phyloP scores from a whole-genome alignment of 768 basidiomycete species.

The Leccinum olivaceopallidum region DNA sequence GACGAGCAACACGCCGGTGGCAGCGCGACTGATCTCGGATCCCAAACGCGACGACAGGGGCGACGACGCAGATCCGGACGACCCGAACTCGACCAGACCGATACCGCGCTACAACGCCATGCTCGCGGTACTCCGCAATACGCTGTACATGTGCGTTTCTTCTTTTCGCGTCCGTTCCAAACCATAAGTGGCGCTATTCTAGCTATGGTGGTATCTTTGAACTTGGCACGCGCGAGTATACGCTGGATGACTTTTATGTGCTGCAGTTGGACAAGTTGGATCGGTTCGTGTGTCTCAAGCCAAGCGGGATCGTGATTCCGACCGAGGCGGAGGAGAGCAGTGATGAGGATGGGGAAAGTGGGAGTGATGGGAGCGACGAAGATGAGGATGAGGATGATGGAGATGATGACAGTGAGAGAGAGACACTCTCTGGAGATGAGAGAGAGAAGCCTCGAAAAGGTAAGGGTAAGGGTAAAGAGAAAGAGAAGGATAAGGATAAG shows the following conservation, averaged over 20 bases:
- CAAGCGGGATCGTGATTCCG: conserved; percentile 59
- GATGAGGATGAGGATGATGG: conserved; percentile 48
- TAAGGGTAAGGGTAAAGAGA: neutral
- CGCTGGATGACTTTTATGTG: conserved; percentile 84
- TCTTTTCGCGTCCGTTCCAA: neutral
- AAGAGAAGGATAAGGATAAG: conserved; percentile 6
- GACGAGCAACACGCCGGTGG: neutral
- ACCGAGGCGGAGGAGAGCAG: conserved; percentile 64
- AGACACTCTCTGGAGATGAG: conserved; percentile 14
- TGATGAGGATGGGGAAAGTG: conserved; percentile 59
- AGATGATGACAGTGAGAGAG: conserved; percentile 27
- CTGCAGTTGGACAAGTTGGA: conserved; percentile 87
- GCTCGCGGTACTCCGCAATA: conserved; percentile 82
- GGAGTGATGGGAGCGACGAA: conserved; percentile 56
- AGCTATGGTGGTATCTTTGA: conserved; percentile 93
- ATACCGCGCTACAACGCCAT: conserved; percentile 84
- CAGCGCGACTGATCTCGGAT: neutral
- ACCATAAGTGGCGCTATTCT: neutral
- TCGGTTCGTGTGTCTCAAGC: conserved; percentile 69
- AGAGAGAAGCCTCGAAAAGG: conserved; percentile 1
- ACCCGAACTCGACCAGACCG: conserved; percentile 64
- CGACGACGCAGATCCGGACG: conserved; percentile 56
- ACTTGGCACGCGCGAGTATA: conserved; percentile 79
- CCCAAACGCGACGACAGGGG: conserved; percentile 18
- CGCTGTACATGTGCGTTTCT: conserved; percentile 72